These are phyloP conservation scores for Begonia loranthoides DNA, from an alignment of 306 rosid genomes.

Conservation along the genomic window DNA sequence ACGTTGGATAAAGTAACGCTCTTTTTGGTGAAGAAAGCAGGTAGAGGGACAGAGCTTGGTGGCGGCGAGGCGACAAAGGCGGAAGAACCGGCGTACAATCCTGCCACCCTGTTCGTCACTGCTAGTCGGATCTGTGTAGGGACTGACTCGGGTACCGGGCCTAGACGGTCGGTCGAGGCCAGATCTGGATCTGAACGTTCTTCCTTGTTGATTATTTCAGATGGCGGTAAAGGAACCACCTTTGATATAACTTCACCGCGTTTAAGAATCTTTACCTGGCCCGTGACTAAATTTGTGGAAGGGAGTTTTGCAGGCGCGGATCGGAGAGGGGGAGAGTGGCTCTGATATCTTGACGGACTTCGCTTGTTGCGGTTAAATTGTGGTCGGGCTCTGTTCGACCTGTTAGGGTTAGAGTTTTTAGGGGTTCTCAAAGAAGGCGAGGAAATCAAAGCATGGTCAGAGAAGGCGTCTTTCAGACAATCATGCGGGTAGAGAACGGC, in stretches of 20 bases:
- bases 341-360: slow-evolving; percentile 1
- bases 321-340: not conserved
- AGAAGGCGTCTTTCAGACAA: slow-evolving; percentile 4
- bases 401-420: slow-evolving; percentile 4
- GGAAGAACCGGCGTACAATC: slow-evolving; percentile 33
- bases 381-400: slow-evolving; percentile 3
- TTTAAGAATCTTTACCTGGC: slow-evolving; percentile 29
- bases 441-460: not conserved
- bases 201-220: not conserved
- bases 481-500: slow-evolving; percentile 27
- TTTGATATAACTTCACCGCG: slow-evolving; percentile 20
- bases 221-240: not conserved
- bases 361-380: slow-evolving; percentile 15
- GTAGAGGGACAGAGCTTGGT: slow-evolving; percentile 47
- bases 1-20: not conserved
- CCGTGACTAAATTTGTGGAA: slow-evolving; percentile 7
- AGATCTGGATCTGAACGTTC: not conserved
- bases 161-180: not conserved
- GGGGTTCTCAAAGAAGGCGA: slow-evolving; percentile 3
- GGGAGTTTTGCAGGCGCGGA: not conserved
- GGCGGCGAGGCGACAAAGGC: slow-evolving; percentile 24
- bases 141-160: slow-evolving; percentile 6
- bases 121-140: not conserved
- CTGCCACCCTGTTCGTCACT: not conserved
- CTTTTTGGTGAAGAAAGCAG: slow-evolving; percentile 25